A percentile compares a stretch with the other conserved stretches of the same genome.
These are phyloP conservation scores for Lepiota subincarnata DNA, from an alignment of 768 basidiomycete genomes.

Conservation along the genomic window DNA sequence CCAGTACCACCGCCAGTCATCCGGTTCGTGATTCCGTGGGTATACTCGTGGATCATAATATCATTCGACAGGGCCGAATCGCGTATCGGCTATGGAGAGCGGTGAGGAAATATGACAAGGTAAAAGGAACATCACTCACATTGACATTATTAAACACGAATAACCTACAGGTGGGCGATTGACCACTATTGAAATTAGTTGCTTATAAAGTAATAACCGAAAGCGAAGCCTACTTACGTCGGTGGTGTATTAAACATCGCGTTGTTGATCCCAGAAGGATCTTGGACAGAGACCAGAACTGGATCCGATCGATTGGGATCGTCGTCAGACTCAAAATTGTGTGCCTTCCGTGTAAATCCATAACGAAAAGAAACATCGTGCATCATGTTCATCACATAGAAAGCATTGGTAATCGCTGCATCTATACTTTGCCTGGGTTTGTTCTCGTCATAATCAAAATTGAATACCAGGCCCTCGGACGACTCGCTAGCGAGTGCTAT, in stretches of 20 bases:
- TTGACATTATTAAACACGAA: background rate
- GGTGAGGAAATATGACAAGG: background rate
- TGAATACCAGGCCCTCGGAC: background rate
- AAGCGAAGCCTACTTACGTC: constrained; percentile 27
- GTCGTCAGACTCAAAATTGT: background rate
- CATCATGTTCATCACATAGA: constrained; percentile 56
- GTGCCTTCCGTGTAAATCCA: constrained; percentile 47
- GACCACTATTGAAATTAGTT: background rate
- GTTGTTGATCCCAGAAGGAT: constrained; percentile 37
- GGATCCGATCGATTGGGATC: constrained; percentile 29
- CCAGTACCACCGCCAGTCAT: constrained; percentile 55
- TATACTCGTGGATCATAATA: constrained; percentile 46
- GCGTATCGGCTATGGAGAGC: constrained; percentile 34
- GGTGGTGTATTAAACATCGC: constrained; percentile 39
- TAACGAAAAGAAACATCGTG: constrained; percentile 39
- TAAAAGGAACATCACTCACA: background rate
- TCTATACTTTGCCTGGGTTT: constrained; percentile 33
- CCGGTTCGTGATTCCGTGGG: constrained; percentile 43
- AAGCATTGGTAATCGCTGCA: constrained; percentile 47
- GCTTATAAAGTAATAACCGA: constrained; percentile 1
- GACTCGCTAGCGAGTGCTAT: no score
- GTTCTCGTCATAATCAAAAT: background rate
- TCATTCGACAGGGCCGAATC: constrained; percentile 65
- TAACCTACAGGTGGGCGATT: background rate
- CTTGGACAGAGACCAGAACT: constrained; percentile 48